Evolutionary conservation across 2,329 filamentous ascomycete species (phyloP), one percentile per base, ranked within the genome.

Genomic region (Beauveria medogensis): DNA sequence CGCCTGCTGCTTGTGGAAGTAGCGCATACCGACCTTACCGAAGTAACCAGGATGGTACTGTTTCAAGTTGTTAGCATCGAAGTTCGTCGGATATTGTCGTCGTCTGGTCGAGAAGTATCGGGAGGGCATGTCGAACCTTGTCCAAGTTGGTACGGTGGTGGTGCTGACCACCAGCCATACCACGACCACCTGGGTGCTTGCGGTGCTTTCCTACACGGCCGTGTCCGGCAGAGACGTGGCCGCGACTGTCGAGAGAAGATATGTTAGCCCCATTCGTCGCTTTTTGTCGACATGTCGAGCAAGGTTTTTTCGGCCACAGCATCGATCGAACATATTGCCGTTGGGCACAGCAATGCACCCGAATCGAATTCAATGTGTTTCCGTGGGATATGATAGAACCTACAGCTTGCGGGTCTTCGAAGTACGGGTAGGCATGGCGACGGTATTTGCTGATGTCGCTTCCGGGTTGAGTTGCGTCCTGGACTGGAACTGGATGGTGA

Each of bases 41-140:
- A 97, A 97, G 90, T 97, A 97, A 91, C 94, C 94, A 66, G 93
- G 92, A 77, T 96, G 91, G 88, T 93, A 92, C 82, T 93, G 86
- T 73, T 65, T 63, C 47, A 63, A 57, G 55, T 52, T 57, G 70
- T 74, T 66, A 74, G 73, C 62, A 61, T 62, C 65, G 62, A 53
- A 46, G 48, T 47, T 61, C 46, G 56, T 14, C 9, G 51, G 59
- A 59, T 53, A 53, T 53, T 44, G 52, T 34, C 20, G 20, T 43
- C 26, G 34, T 34, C 22, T 22, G 34, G 14, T 37, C n/a, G 58
- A 30, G 43, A 18, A 16, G 52, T 60, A 54, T 60, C 52, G 37
- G 30, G 50, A 53, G 60, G 44, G 56, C 5, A 6, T 88, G 79
- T 91, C 88, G 73, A 92, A 82, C 81, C 91, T 92, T 78, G 88